Percentiles rank a stretch among this genome's conserved stretches.
Evolutionary conservation across 208 protist genomes (phyloP).

Genomic region (Acanthamoeba divionensis): DNA sequence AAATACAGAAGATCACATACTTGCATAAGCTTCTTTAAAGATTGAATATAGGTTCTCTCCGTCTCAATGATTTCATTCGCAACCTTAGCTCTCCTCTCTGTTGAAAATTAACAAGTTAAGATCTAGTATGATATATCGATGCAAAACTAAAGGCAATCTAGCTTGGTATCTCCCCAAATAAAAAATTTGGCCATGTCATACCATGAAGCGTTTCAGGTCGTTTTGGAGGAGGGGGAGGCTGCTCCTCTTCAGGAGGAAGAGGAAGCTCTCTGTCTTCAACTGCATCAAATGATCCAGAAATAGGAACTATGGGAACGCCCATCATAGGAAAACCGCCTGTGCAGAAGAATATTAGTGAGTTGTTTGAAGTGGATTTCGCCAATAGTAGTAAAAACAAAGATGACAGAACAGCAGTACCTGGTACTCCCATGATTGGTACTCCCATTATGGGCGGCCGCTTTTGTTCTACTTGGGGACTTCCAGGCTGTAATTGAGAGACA

Average conservation of each 20-base stretch:
- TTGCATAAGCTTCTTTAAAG: slow-evolving; percentile 43
- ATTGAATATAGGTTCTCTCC: slow-evolving; percentile 26
- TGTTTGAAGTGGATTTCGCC: background rate
- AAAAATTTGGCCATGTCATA: background rate
- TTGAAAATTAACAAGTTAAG: too few relatives aligned
- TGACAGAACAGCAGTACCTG: background rate
- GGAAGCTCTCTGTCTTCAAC: background rate
- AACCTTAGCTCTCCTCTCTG: slow-evolving; percentile 50
- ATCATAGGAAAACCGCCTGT: background rate
- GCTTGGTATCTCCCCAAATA: background rate
- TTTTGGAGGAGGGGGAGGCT: slow-evolving; percentile 9
- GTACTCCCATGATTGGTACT: too few relatives aligned
- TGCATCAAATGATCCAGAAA: background rate
- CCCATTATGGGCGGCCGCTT: too few relatives aligned
- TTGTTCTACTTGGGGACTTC: too few relatives aligned
- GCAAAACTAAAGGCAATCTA: background rate
- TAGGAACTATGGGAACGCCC: background rate
- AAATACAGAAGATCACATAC: too few relatives aligned
- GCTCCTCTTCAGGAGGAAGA: slow-evolving; percentile 2
- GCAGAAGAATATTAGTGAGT: background rate
- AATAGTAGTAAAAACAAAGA: background rate
- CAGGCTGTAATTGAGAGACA: too few relatives aligned
- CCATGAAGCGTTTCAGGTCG: slow-evolving; percentile 27
- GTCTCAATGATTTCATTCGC: slow-evolving; percentile 52
- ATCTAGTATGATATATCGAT: background rate